Conservation (phyloP, 2,329 filamentous ascomycete species). For the Penicillium sp. region DNA sequence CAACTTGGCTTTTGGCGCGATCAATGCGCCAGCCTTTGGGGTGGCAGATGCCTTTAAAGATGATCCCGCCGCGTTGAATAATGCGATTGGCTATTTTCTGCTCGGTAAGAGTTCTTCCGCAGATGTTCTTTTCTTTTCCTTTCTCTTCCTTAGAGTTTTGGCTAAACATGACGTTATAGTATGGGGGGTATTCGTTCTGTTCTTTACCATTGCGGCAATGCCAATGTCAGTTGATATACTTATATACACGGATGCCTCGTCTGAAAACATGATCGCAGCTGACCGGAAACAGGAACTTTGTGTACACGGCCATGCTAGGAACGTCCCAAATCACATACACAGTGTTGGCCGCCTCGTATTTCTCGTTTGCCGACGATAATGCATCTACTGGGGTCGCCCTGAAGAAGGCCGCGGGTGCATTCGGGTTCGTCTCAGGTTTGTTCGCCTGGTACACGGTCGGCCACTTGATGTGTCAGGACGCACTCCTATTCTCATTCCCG, state of each 20-base stretch:
- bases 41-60: constrained; percentile 46
- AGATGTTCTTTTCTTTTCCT: constrained; percentile 49
- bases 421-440: constrained; percentile 4
- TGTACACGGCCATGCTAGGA: background rate
- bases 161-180: background rate
- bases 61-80: constrained; percentile 46
- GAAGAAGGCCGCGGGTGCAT: constrained; percentile 3
- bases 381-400: background rate
- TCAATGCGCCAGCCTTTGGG: constrained; percentile 49
- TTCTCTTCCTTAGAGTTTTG: constrained; percentile 32
- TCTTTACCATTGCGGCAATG: constrained; percentile 5
- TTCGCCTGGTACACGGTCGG: constrained; percentile 7
- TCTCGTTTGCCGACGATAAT: background rate
- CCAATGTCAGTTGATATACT: constrained; percentile 3
- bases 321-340: background rate
- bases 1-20: constrained; percentile 51
- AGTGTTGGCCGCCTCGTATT: constrained; percentile 5
- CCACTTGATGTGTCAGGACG: constrained; percentile 10
- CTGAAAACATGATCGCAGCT: background rate
- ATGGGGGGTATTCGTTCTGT: constrained; percentile 10
- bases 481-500: constrained; percentile 1
- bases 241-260: background rate
- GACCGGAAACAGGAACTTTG: constrained; percentile 2
- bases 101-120: constrained; percentile 31
- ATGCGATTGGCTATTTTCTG: constrained; percentile 52